Evolutionary conservation across 1,284 basidiomycete species (phyloP).

Genomic region (Farysia itapuensis): DNA sequence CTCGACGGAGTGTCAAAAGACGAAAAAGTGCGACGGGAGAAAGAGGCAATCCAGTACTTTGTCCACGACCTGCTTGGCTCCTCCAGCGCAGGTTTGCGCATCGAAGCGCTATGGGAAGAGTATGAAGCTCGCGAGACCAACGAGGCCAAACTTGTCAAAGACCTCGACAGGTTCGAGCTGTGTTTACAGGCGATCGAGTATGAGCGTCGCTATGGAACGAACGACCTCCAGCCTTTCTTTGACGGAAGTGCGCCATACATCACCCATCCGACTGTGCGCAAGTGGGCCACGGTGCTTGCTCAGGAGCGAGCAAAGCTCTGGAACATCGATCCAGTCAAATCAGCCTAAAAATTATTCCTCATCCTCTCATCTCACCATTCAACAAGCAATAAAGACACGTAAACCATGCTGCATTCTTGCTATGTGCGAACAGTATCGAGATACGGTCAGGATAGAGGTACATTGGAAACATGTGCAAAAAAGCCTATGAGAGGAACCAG

Average conservation of each 20-base stretch:
- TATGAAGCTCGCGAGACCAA: conserved; percentile 80
- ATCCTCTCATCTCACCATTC: too few relatives aligned
- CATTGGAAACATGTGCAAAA: too few relatives aligned
- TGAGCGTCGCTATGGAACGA: conserved; percentile 41
- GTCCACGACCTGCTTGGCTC: conserved; percentile 84
- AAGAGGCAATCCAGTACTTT: conserved; percentile 90
- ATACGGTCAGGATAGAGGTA: too few relatives aligned
- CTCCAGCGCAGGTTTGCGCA: conserved; percentile 74
- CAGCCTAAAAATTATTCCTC: too few relatives aligned
- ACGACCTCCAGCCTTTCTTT: conserved; percentile 57
- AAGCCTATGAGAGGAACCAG: conserved; percentile 54
- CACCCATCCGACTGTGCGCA: conserved; percentile 32
- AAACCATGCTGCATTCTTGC: too few relatives aligned
- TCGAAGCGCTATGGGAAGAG: conserved; percentile 84
- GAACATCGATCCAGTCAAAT: too few relatives aligned
- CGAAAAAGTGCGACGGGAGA: conserved; percentile 77
- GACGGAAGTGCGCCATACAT: conserved; percentile 35
- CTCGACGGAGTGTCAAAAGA: conserved; percentile 78
- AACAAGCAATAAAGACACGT: too few relatives aligned
- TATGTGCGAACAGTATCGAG: too few relatives aligned
- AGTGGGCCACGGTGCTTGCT: conserved; percentile 38
- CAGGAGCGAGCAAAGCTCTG: conserved; percentile 39
- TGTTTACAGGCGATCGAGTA: conserved; percentile 69
- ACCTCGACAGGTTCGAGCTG: conserved; percentile 92
- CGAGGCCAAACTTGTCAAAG: conserved; percentile 91